phyloP scores from a whole-genome alignment of 257 asterid species.

The Paulownia fortunei region DNA sequence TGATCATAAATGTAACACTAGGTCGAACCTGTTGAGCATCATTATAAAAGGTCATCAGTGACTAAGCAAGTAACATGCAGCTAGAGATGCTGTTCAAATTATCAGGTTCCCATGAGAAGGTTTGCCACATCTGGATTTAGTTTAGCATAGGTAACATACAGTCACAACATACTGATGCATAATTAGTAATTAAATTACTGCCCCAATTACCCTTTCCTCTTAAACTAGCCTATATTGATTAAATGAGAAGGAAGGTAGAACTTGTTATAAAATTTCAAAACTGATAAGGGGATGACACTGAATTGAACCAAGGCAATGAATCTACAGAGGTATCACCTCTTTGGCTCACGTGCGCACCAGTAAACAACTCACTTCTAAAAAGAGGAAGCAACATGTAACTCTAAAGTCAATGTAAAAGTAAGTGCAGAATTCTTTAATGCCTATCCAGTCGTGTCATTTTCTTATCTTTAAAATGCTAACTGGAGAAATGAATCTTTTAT shows the following conservation, averaged over 20 bases:
- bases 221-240: constrained; percentile 9
- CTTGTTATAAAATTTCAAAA: not conserved
- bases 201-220: not conserved
- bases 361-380: not conserved
- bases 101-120: constrained; percentile 8
- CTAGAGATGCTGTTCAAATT: constrained; percentile 17
- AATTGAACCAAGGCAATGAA: not conserved
- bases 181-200: not conserved
- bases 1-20: constrained; percentile 93
- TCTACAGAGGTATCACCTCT: not conserved
- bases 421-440: not conserved
- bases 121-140: constrained; percentile 2
- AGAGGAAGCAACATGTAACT: constrained; percentile 1
- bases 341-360: not conserved
- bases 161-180: not conserved
- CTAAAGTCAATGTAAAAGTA: not conserved
- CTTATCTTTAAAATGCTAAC: constrained; percentile 10
- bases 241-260: constrained; percentile 19
- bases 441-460: not conserved
- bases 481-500: not conserved
- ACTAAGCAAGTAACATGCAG: constrained; percentile 23
- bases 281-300: not conserved
- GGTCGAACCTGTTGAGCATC: constrained; percentile 83
- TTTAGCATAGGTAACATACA: not conserved
- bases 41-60: constrained; percentile 24